Base-by-base conservation (phyloP, 306 rosid species). In the Lupinus albus region DNA sequence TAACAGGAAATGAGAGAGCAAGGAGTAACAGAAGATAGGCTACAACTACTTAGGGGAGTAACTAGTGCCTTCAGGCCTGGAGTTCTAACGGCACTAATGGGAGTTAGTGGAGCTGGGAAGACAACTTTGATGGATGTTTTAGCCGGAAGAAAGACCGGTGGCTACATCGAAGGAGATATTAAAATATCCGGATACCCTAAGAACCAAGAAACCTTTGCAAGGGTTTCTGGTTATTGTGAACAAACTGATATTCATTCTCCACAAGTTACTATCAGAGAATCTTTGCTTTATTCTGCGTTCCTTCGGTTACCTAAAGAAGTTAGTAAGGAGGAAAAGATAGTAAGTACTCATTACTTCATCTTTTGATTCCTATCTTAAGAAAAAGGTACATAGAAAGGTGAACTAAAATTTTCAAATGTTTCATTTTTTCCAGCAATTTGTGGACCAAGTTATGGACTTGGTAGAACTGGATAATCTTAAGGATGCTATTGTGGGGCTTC, bases 71-170 rank as follows among this genome's bases (percentile, higher is more conserved):
- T 93, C 59, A 84, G 97, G 80, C 99, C 99, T 16, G 97, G 99
- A 52, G 84, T 93, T 62, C 76, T 93, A 57, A 90, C 99, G 25
- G 97, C 99, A 14, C 72, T 93, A 9, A 93, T 93, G 99, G 99
- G 99, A 64, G 97, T 93, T 17, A 93, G 99, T 57, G 99, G 99
- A 32, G 99, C 99, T 17, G 99, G 99, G 58, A 93, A 93, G 81
- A 93, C 99, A 39, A 93, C 99, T 33, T 87, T 93, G 72, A 93
- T 93, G 99, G 99, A 93, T 85, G 99, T 93, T 65, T 70, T 93
- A 75, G 97, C 96, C 5, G 99, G 99, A 79, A 82, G 99, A 65
- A 93, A 93, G 60, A 93, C 99, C 0, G 96, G 99, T 21, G 97
- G 99, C 15, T 90, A 85, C 66, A 77, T 88, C 51, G 89, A 93